Base-by-base conservation (phyloP, 805 yeast species). In the Schwanniomyces yamadae region DNA sequence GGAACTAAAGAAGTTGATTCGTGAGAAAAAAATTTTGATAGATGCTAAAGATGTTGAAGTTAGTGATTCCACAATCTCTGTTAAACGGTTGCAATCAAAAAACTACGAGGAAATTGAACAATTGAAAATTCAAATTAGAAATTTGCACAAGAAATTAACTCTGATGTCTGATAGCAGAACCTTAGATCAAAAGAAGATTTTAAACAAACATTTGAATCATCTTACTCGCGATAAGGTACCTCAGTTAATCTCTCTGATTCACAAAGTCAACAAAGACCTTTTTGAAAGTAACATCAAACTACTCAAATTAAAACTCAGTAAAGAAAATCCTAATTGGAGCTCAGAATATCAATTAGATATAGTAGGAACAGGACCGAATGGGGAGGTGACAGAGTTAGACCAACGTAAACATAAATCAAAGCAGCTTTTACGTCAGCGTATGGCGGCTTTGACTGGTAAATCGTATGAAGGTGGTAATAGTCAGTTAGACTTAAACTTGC, bases 391-490 rank as follows among this genome's bases (percentile, higher is more conserved):
- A 3, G 96, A 86, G 17, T 62, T 78, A 10, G 97, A 90, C 55
- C 75, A 84, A 41, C 76, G 84, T 44, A 84, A 84, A 49, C 93
- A 91, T 25, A 82, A 76, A 48, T 81, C 86, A 27, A 83, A 84
- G 53, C 95, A 91, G 26, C 63, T 80, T 38, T 69, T 93, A 48
- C 80, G 81, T 44, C 85, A 90, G 33, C 76, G 95, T 48, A 89
- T 91, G 95, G 95, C 96, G 19, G 87, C 91, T 3, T 73, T 91
- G 50, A 90, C 97, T 0, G 96, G 96, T 5, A 83, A 80, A 50
- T 57, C 66, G 28, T 66, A 64, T 3, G 71, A 75, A 48, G 77
- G 78, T 25, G 75, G 70, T 34, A 20, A 27, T 8, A 20, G 17
- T 12, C 29, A 16, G 29, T 73, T 78, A 33, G 87, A 82, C 41